A percentile compares a stretch with the other conserved stretches of the same genome.
Evolutionary conservation across 2,329 filamentous ascomycete species (phyloP).

Genomic region (Lithohypha guttulata): DNA sequence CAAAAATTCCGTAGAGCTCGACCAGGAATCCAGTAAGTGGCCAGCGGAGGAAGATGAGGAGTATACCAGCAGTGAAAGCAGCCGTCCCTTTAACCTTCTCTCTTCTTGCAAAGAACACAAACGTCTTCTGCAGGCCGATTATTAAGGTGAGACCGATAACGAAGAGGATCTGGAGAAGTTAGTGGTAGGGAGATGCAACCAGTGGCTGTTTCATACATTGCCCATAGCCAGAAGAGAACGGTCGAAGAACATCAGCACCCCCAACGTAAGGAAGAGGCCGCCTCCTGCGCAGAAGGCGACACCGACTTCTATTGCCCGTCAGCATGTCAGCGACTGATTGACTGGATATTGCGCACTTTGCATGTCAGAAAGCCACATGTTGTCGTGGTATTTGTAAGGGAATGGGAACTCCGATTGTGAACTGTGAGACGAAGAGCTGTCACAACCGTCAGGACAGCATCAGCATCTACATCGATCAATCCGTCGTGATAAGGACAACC

Average conservation of each 20-base stretch:
- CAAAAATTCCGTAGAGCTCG: constrained; percentile 84
- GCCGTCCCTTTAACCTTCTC: constrained; percentile 88
- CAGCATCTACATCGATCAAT: too few species aligned
- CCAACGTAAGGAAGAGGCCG: constrained; percentile 87
- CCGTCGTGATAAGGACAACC: too few species aligned
- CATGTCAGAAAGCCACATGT: constrained; percentile 88
- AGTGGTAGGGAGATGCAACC: constrained; percentile 2
- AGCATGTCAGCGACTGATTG: neutral
- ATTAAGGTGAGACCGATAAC: constrained; percentile 92
- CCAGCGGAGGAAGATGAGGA: constrained; percentile 82
- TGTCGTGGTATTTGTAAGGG: neutral
- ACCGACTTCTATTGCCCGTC: constrained; percentile 63
- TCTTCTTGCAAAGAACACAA: constrained; percentile 84
- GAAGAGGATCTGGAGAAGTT: constrained; percentile 69
- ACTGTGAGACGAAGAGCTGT: too few species aligned
- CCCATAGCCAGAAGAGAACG: constrained; percentile 95
- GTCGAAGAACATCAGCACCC: constrained; percentile 96
- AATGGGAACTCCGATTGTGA: neutral
- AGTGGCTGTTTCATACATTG: constrained; percentile 51
- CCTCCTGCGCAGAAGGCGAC: constrained; percentile 96
- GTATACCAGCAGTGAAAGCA: constrained; percentile 73
- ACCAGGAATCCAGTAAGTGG: constrained; percentile 81
- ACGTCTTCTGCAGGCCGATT: constrained; percentile 82
- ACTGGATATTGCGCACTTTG: constrained; percentile 52
- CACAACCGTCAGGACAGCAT: too few species aligned